These are phyloP conservation scores for Botryobasidium botryosum DNA, from an alignment of 768 basidiomycete genomes.

Conservation along the genomic window DNA sequence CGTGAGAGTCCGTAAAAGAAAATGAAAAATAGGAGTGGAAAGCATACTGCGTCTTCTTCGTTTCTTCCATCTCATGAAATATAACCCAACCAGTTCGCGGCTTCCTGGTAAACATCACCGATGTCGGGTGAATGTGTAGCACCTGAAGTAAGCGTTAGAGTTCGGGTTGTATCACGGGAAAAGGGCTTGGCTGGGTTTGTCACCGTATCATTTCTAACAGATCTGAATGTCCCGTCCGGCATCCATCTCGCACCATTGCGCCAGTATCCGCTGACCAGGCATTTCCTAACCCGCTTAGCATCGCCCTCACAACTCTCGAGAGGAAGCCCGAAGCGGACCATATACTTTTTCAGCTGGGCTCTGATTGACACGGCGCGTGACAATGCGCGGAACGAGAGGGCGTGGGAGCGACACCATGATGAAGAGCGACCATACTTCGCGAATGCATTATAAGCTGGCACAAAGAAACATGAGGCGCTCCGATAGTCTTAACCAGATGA, in stretches of 20 bases:
- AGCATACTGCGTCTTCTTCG: conserved; percentile 77
- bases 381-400: conserved; percentile 85
- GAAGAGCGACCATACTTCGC: conserved; percentile 64
- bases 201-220: conserved; percentile 72
- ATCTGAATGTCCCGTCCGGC: conserved; percentile 85
- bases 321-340: conserved; percentile 74
- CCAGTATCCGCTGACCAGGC: conserved; percentile 87
- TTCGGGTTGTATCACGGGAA: no score
- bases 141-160: no score
- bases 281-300: conserved; percentile 61
- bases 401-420: conserved; percentile 85
- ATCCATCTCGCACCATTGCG: conserved; percentile 82
- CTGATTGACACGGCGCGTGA: conserved; percentile 89
- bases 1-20: no score
- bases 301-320: conserved; percentile 83
- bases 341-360: conserved; percentile 87
- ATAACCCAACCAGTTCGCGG: conserved; percentile 86
- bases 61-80: conserved; percentile 92
- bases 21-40: conserved; percentile 3
- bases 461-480: background rate
- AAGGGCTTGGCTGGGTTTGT: conserved; percentile 19
- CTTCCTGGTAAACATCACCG: conserved; percentile 84
- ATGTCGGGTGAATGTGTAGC: conserved; percentile 83
- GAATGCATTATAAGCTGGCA: conserved; percentile 83
- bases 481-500: conserved; percentile 1